phyloP scores from a whole-genome alignment of 768 basidiomycete genomes.

The Pulveroboletus sp. region DNA sequence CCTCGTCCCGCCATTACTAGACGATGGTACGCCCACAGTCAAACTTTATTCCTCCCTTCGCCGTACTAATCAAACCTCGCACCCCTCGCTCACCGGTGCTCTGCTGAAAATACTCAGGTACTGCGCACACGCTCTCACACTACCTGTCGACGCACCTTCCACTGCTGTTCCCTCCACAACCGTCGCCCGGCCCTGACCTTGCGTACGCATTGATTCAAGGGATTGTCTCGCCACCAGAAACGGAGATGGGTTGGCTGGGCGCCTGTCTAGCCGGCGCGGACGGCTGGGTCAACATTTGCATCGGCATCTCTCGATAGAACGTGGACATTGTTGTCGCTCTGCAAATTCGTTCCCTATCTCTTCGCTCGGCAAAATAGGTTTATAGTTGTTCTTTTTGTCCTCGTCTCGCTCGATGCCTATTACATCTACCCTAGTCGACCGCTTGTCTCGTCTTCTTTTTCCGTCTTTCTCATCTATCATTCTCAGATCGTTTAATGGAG shows the following conservation, averaged over 20 bases:
- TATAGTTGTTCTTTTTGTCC: too few relatives aligned
- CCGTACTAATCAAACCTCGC: constrained; percentile 1
- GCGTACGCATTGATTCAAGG: constrained; percentile 86
- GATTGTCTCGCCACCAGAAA: constrained; percentile 72
- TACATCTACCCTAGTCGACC: constrained; percentile 6
- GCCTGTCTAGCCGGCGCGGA: constrained; percentile 90
- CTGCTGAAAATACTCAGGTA: constrained; percentile 43
- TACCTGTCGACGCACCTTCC: constrained; percentile 74
- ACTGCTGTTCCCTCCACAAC: constrained; percentile 64
- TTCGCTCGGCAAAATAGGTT: background rate
- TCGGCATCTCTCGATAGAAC: constrained; percentile 48
- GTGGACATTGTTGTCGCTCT: background rate
- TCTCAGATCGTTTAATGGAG: constrained; percentile 15
- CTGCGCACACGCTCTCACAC: constrained; percentile 63
- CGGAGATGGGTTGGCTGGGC: constrained; percentile 94
- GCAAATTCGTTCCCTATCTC: background rate
- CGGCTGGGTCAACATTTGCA: constrained; percentile 90
- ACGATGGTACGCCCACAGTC: constrained; percentile 57
- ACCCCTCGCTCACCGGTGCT: background rate
- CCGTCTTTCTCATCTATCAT: constrained; percentile 7
- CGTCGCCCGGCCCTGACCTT: constrained; percentile 44
- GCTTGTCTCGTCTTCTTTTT: background rate
- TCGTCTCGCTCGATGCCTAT: too few relatives aligned
- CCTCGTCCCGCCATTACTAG: constrained; percentile 71
- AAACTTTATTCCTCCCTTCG: background rate